Percentiles rank a stretch among this genome's conserved stretches.
phyloP scores from a whole-genome alignment of 106 monocot species.

The Allium fistulosum region DNA sequence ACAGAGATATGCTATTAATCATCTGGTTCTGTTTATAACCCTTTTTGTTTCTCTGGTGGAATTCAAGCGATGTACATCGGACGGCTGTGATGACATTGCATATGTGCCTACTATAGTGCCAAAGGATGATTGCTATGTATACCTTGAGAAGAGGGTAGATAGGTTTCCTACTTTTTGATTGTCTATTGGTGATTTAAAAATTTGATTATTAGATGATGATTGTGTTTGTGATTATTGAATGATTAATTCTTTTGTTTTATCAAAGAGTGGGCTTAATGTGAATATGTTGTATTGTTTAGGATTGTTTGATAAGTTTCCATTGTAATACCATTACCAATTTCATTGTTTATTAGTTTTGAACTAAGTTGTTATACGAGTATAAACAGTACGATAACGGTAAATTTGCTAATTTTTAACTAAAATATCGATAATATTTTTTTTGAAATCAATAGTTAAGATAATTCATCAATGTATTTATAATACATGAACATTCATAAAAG shows the following conservation, averaged over 20 bases:
- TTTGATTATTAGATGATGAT: neutral
- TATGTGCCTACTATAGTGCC: constrained; percentile 89
- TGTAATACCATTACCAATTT: no score
- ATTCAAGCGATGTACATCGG: constrained; percentile 41
- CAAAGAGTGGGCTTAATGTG: neutral
- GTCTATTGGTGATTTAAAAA: neutral
- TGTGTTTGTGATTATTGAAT: neutral
- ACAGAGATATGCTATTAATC: constrained; percentile 85
- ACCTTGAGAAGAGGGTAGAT: constrained; percentile 31
- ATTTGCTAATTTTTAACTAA: no score
- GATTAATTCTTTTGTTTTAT: neutral
- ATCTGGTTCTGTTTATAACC: constrained; percentile 76
- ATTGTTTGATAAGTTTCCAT: neutral
- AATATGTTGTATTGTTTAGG: neutral
- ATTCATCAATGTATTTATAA: no score
- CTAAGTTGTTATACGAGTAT: no score
- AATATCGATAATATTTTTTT: no score
- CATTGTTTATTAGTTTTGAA: neutral
- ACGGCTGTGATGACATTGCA: constrained; percentile 68
- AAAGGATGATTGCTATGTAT: constrained; percentile 71
- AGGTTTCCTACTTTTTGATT: constrained; percentile 17
- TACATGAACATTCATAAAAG: no score
- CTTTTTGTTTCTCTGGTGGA: constrained; percentile 68
- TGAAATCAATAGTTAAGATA: no score
- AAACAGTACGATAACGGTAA: no score